Evolutionary conservation across 2,329 filamentous ascomycete genomes (phyloP), one percentile per base, ranked within the genome.

Genomic region (Colletotrichum navitas): DNA sequence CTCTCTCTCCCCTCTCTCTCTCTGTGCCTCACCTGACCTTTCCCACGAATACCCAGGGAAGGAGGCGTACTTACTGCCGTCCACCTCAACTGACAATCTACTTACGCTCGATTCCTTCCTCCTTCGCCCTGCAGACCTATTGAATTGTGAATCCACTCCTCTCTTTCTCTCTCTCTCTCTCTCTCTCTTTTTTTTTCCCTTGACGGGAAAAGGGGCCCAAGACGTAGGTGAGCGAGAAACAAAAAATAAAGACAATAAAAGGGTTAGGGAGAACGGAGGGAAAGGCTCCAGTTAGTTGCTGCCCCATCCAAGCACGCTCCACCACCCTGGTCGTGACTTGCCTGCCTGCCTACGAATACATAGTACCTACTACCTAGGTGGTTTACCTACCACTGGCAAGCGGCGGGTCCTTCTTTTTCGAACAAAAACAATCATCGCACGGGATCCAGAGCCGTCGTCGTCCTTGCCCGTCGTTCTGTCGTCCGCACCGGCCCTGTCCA

Each of bases 391-490:
- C 45, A 71, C 65, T 68, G 65, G 68, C 68, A 71, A 63, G 68
- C 65, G 52, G 65, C 54, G 65, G 65, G 68, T 55, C 65, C 68
- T 59, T 68, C 65, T 64, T 60, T 63, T 59, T 68, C 54, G 65
- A 63, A 71, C 68, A 63, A 71, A 71, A 71, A 71, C 68, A 71
- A 71, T 54, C 65, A 63, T 60, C 63, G 65, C 52, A 63, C 26
- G 26, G 58, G 36, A 41, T n/a, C 36, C 26, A 56, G 56, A 41
- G 45, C 39, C 32, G 7, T 26, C 12, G 43, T 49, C 56, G 43
- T 54, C 26, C 52, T 65, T 26, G 18, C 39, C 34, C 61, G 32
- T 52, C 34, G 55, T 51, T 51, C 47, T 36, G 45, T 61, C 47
- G 55, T 47, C 65, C 63, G 59, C 45, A 68, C 59, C 54, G 54